These are phyloP conservation scores for Xylaria sp. DNA, from an alignment of 2,329 filamentous ascomycete genomes.

Conservation along the genomic window DNA sequence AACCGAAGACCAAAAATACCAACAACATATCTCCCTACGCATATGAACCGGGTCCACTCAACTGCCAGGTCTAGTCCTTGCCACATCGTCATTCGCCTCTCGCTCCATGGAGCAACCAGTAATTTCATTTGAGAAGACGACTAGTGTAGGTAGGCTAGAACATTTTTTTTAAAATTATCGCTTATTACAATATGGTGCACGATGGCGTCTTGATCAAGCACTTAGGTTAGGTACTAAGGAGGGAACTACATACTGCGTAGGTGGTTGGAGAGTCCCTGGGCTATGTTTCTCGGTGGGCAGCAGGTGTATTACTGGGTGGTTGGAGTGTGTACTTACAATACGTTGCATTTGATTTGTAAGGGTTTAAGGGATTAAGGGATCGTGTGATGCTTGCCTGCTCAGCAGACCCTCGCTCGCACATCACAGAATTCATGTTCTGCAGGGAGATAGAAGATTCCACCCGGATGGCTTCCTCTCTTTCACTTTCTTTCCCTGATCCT, in stretches of 20 bases:
- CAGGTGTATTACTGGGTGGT: constrained; percentile 27
- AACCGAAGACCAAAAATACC: background rate
- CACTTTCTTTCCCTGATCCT: background rate
- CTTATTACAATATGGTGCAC: constrained; percentile 2
- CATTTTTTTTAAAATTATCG: background rate
- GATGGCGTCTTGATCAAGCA: constrained; percentile 2
- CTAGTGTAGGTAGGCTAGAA: background rate
- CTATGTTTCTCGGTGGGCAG: constrained; percentile 30
- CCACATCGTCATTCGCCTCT: constrained; percentile 37
- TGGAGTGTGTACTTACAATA: constrained; percentile 27
- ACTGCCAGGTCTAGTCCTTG: constrained; percentile 25
- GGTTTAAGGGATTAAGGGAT: background rate
- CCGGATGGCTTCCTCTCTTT: background rate
- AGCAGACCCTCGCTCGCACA: constrained; percentile 15
- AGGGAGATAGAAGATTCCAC: background rate
- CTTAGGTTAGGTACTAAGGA: background rate
- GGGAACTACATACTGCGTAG: background rate
- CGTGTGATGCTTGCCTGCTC: constrained; percentile 6
- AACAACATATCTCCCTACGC: background rate
- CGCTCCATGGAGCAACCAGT: constrained; percentile 9
- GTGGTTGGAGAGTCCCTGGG: constrained; percentile 25
- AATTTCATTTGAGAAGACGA: background rate
- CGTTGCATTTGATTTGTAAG: constrained; percentile 38
- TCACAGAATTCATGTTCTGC: background rate
- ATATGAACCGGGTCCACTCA: constrained; percentile 13